phyloP scores from a whole-genome alignment of 345 rosid species.

The Lepidium sativum region DNA sequence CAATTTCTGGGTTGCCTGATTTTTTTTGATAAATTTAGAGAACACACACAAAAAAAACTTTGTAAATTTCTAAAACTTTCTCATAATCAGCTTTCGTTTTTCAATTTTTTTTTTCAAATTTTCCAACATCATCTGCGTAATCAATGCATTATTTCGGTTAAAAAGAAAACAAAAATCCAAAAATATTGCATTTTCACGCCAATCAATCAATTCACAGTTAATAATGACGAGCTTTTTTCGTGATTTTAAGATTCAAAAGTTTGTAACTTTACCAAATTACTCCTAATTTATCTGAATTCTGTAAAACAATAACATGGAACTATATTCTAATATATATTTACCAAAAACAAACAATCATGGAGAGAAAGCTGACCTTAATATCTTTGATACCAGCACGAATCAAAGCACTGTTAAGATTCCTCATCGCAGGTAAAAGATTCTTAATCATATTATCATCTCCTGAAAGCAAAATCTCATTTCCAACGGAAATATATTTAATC shows the following conservation, averaged over 20 bases:
- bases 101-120: not conserved
- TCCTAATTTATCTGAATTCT: not conserved
- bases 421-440: constrained; percentile 71
- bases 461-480: constrained; percentile 56
- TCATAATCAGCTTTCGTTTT: not conserved
- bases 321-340: not conserved
- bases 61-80: not conserved
- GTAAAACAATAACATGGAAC: not conserved
- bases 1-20: not conserved
- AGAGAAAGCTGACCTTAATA: constrained; percentile 43
- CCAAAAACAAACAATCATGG: not conserved
- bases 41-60: not conserved
- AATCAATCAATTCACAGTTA: not conserved
- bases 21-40: not conserved
- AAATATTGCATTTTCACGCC: not conserved
- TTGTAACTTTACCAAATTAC: not conserved
- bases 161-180: not conserved
- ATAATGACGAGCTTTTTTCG: not conserved
- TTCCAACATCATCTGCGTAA: constrained; percentile 6
- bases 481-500: constrained; percentile 54
- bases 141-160: not conserved
- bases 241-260: not conserved
- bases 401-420: constrained; percentile 45
- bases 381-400: constrained; percentile 41
- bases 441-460: constrained; percentile 32